These are phyloP conservation scores for Irpex sp. DNA, from an alignment of 1,284 basidiomycete species.

Conservation along the genomic window DNA sequence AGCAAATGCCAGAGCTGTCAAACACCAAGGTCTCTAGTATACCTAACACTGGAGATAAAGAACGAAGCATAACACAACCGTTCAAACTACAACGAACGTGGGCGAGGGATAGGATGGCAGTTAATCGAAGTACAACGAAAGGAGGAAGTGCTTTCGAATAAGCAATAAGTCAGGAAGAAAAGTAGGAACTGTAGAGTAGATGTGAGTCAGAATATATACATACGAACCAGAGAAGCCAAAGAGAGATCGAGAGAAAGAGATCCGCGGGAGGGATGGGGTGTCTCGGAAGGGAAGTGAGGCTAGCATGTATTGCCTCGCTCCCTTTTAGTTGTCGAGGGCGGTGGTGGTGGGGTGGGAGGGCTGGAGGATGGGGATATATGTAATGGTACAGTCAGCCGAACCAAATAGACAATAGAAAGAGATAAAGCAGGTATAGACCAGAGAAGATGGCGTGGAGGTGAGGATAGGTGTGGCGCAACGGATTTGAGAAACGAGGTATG, in stretches of 20 bases:
- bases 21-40: not conserved
- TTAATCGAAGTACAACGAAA: not conserved
- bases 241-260: slow-evolving; percentile 4
- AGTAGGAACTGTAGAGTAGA: slow-evolving; percentile 3
- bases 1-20: not conserved
- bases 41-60: not conserved
- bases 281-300: not conserved
- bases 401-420: not conserved
- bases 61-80: not conserved
- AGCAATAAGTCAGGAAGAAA: slow-evolving; percentile 5
- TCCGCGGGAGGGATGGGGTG: slow-evolving; percentile 1
- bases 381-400: not conserved
- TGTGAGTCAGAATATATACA: not conserved
- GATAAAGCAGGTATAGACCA: slow-evolving; percentile 2
- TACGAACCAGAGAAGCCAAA: not conserved
- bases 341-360: not conserved
- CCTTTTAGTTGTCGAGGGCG: not conserved
- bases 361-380: not conserved
- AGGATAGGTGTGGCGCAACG: not conserved
- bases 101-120: not conserved
- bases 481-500: not conserved
- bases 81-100: not conserved
- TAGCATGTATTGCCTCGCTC: not conserved
- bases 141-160: not conserved
- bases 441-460: not conserved